These are phyloP conservation scores for Teunomyces funiuensis DNA, from an alignment of 805 yeast species.

Conservation along the genomic window DNA sequence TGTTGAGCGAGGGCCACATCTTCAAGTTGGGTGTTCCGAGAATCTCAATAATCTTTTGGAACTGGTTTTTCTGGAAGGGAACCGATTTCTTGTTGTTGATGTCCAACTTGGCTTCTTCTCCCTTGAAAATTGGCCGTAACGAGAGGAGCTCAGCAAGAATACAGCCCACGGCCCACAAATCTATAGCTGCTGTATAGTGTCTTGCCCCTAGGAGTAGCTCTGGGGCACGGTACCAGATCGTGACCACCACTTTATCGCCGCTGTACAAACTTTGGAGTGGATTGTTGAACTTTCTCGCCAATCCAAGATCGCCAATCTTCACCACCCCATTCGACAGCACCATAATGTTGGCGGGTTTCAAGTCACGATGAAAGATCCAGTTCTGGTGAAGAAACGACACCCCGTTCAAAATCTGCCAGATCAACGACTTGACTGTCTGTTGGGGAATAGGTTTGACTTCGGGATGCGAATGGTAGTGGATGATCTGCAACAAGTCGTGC, in stretches of 20 bases:
- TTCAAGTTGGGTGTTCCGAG: conserved; percentile 81
- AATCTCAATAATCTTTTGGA: conserved; percentile 88
- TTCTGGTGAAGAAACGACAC: conserved; percentile 89
- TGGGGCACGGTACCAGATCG: conserved; percentile 96
- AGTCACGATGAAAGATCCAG: conserved; percentile 94
- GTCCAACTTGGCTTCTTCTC: conserved; percentile 96
- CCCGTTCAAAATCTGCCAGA: conserved; percentile 93
- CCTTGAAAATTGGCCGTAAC: conserved; percentile 90
- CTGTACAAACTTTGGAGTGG: conserved; percentile 83
- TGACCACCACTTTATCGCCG: conserved; percentile 94
- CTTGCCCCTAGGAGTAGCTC: conserved; percentile 87
- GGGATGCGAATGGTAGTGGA: conserved; percentile 92
- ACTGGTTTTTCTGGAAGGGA: conserved; percentile 92
- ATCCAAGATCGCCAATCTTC: conserved; percentile 92
- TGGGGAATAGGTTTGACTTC: conserved; percentile 78
- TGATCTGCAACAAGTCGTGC: conserved; percentile 90
- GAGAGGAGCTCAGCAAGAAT: conserved; percentile 89
- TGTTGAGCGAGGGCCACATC: conserved; percentile 76
- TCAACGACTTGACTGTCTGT: conserved; percentile 73
- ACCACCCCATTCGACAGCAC: conserved; percentile 86
- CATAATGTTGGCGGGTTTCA: conserved; percentile 98
- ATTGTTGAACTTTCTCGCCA: conserved; percentile 84
- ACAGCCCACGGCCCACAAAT: conserved; percentile 95
- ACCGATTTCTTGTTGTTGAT: conserved; percentile 75
- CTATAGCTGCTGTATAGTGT: conserved; percentile 90